Percentiles rank a stretch among this genome's conserved stretches.
Evolutionary conservation across 768 basidiomycete species (phyloP).

Genomic region (Boletus subparvulus): DNA sequence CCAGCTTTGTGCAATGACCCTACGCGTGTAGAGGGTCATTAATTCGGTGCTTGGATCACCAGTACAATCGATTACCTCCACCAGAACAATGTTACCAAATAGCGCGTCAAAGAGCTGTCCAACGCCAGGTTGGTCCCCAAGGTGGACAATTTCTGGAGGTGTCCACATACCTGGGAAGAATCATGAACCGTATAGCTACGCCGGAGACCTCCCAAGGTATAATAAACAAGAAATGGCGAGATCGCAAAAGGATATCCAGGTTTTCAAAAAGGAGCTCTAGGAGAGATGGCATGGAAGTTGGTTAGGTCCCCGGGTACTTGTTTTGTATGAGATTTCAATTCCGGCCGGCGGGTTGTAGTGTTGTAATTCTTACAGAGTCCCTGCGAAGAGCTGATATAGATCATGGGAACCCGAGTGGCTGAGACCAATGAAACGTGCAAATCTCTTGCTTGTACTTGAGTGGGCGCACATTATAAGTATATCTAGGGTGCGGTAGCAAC

Average conservation of each 20-base stretch:
- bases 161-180: not conserved
- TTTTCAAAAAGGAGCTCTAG: not conserved
- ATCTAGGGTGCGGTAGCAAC: constrained; percentile 9
- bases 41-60: no score
- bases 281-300: no score
- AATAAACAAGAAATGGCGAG: not conserved
- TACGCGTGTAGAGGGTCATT: no score
- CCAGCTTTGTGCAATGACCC: no score
- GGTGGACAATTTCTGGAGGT: not conserved
- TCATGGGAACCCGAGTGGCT: not conserved
- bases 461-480: constrained; percentile 6
- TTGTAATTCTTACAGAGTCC: not conserved
- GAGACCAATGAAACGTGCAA: not conserved
- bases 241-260: not conserved
- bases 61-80: no score
- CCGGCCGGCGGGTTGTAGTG: no score
- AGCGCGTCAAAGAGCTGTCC: no score
- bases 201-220: not conserved
- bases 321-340: no score
- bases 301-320: no score
- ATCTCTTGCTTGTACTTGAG: constrained; percentile 1
- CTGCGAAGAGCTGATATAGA: not conserved
- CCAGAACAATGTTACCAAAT: no score
- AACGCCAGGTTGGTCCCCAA: not conserved
- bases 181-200: not conserved